These are phyloP conservation scores for Sporisorium reilianum DNA, from an alignment of 1,284 basidiomycete species.

Conservation along the genomic window DNA sequence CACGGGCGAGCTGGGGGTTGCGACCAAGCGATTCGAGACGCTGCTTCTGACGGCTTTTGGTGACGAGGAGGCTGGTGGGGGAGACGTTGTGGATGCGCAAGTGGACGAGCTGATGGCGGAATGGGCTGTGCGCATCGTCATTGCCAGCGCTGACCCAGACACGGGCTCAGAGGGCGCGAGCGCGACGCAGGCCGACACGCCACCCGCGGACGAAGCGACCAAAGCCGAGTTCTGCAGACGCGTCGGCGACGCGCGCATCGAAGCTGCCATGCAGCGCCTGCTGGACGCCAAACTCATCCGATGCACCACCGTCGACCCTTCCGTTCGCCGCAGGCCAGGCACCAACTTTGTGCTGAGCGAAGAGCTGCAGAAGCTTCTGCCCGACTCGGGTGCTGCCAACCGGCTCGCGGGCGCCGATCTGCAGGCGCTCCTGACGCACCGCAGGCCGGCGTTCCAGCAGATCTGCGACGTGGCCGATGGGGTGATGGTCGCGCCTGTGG, in stretches of 20 bases:
- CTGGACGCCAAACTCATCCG: constrained; percentile 43
- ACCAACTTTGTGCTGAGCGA: constrained; percentile 51
- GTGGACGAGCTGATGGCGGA: constrained; percentile 26
- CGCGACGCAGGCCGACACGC: background rate
- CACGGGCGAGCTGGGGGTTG: constrained; percentile 28
- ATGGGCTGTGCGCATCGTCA: constrained; percentile 40
- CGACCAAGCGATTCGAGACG: constrained; percentile 31
- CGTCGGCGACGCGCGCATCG: constrained; percentile 39
- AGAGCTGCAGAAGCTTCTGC: constrained; percentile 26
- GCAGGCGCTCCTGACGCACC: constrained; percentile 24
- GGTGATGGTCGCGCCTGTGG: constrained; percentile 32
- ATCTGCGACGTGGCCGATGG: constrained; percentile 10
- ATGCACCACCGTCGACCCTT: constrained; percentile 22
- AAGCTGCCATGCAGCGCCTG: constrained; percentile 40
- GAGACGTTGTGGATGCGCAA: background rate
- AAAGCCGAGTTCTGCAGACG: constrained; percentile 34
- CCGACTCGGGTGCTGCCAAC: constrained; percentile 14
- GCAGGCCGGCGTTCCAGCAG: constrained; percentile 11
- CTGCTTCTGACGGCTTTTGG: constrained; percentile 25
- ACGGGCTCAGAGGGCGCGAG: too few species aligned
- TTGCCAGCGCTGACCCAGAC: constrained; percentile 9
- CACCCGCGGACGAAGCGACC: constrained; percentile 19
- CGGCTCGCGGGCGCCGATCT: constrained; percentile 18
- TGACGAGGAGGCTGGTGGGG: background rate
- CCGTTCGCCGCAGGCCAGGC: constrained; percentile 35